Base-by-base conservation (phyloP, 2,329 filamentous ascomycete species). In the Leptographium radiaticola region DNA sequence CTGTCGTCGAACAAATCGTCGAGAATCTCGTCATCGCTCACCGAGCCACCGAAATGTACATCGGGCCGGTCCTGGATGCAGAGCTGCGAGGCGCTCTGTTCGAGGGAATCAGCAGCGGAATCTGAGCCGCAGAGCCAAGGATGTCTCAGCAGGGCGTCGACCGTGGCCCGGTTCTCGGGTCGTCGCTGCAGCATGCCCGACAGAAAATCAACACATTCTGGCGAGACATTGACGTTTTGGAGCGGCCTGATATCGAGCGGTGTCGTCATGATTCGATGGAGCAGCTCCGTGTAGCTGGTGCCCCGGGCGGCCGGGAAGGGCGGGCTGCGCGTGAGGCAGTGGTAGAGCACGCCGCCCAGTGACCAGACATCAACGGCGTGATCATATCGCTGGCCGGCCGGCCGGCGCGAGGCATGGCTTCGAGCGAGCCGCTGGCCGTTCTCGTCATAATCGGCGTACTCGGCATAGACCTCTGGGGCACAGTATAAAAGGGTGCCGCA, bases 351-450 rank as follows among this genome's bases (percentile, higher is more conserved):
- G 15, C 90, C 93, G 16, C 88, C 93, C 48, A 95, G 80, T 0
- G 93, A 97, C 91, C 93, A 98, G 58, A 96, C 87, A 65, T 98
- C 93, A 36, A 97, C 87, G 1, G 89, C 88, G 57, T 95, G 88
- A 63, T 84, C 88, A 66, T 98, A 98, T 25, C 88, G 83, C 62
- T 82, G 79, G 53, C 69, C 77, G 59, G 69, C 67, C 13, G 63
- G 61, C 55, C 64, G 62, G 42, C 83, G 80, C 25, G 81, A 76
- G 61, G 81, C 76, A 60, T 82, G 84, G 55, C 77, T 77, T n/a
- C 81, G 76, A 36, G 76, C 75, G 40, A 75, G 76, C 40, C 82
- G 74, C 56, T 83, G 77, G n/a, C 79, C 82, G 49, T 81, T 73
- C 61, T 86, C 83, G 62, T 94, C 86, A 50, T 83, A 84, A 58